These are phyloP conservation scores for Sporisorium reilianum DNA, from an alignment of 1,284 basidiomycete species.

Conservation along the genomic window DNA sequence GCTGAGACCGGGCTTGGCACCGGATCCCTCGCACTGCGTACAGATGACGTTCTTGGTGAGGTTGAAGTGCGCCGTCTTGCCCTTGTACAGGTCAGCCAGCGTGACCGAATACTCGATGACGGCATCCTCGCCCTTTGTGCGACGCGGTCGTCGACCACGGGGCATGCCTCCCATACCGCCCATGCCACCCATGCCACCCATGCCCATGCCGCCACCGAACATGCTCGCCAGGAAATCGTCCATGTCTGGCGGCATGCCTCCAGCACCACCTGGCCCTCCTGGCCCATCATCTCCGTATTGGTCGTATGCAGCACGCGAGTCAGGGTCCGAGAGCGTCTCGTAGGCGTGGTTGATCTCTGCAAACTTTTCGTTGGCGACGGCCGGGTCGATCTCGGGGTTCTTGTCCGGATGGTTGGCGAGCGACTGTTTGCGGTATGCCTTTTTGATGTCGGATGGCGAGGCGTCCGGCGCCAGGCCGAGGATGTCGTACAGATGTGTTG, in stretches of 20 bases:
- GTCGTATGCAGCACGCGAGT: conserved; percentile 62
- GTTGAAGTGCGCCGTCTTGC: conserved; percentile 88
- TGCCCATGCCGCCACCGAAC: conserved; percentile 61
- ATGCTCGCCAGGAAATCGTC: conserved; percentile 63
- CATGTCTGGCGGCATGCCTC: conserved; percentile 54
- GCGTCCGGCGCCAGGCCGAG: conserved; percentile 78
- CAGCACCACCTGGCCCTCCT: conserved; percentile 37
- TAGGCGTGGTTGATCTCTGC: conserved; percentile 66
- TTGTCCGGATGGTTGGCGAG: conserved; percentile 66
- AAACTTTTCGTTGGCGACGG: conserved; percentile 60
- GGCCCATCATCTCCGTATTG: conserved; percentile 59
- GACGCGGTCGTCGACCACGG: conserved; percentile 70
- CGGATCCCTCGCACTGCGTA: conserved; percentile 84
- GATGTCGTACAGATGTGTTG: conserved; percentile 69
- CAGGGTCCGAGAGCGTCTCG: conserved; percentile 63
- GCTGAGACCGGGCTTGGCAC: conserved; percentile 82
- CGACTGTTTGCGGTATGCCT: conserved; percentile 74
- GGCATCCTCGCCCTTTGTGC: conserved; percentile 51
- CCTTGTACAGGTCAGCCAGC: conserved; percentile 91
- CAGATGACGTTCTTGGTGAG: conserved; percentile 89
- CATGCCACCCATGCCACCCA: conserved; percentile 57
- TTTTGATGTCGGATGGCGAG: conserved; percentile 83
- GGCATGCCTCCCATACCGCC: conserved; percentile 59
- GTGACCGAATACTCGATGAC: conserved; percentile 83
- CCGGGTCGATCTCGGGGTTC: conserved; percentile 61